Evolutionary conservation across 306 rosid genomes (phyloP), one percentile per base, ranked within the genome.

Genomic region (Astragalus membranaceus): DNA sequence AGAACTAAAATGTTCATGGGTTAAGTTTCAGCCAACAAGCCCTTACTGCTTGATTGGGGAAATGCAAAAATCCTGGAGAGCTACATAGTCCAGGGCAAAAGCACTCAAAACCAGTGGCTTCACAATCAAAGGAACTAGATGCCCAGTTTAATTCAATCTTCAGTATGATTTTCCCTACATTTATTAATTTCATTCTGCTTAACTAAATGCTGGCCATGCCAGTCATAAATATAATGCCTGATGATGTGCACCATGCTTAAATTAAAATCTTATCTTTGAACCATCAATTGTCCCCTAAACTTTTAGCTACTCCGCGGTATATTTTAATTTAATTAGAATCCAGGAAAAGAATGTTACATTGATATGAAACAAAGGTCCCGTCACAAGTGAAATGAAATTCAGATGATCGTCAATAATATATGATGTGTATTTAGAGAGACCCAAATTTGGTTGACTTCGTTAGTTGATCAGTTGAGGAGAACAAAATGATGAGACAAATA

Each of bases 401-500:
- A 53, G 49, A 68, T 29, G 39, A 41, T 14, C 41, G 12, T 54
- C 56, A 32, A 32, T 15, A 61, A 41, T 23, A 69, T 29, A 63
- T 52, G 53, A 10, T 2, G 7, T 36, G 26, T 35, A 14, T 41
- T 29, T 58, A 56, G 64, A 51, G 52, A 41, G 29, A 63, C 35
- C 39, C 51, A 74, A 62, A 56, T 46, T 46, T 16, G 42, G 57
- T 58, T 11, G 16, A 54, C 50, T 35, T 32, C 14, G 36, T 30
- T 10, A 10, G 71, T n/a, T 10, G 58, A 50, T 63, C 35, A 3
- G 14, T 67, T 50, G 47, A 36, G 64, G 72, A 33, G 44, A 75
- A 64, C 64, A 77, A 73, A 66, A 53, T 49, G 70, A 42, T 16
- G 52, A 32, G 29, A 78, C 64, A 67, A 59, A 78, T 12, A 60